These are phyloP conservation scores for Cryptococcus jaspeensis DNA, from an alignment of 1,284 basidiomycete species.

Conservation along the genomic window DNA sequence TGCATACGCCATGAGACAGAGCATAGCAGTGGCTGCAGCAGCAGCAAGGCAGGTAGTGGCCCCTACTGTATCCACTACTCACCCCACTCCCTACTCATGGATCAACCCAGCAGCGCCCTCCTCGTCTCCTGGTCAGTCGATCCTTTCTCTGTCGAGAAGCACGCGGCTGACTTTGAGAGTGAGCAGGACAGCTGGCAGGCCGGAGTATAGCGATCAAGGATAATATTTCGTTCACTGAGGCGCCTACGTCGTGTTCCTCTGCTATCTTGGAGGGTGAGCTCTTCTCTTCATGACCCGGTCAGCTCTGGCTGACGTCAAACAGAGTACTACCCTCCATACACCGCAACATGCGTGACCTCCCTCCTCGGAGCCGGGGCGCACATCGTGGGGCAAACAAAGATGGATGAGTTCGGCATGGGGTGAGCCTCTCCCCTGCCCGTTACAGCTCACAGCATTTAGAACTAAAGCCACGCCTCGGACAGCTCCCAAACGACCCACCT, in stretches of 20 bases:
- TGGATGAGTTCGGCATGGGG: slow-evolving; percentile 99
- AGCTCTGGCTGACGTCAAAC: slow-evolving; percentile 7
- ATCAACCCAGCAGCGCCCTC: slow-evolving; percentile 12
- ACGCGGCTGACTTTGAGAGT: background rate
- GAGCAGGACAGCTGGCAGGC: slow-evolving; percentile 31
- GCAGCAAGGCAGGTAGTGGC: too few species aligned
- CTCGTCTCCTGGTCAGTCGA: background rate
- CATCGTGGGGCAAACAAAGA: slow-evolving; percentile 86
- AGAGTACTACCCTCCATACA: slow-evolving; percentile 78
- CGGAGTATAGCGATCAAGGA: slow-evolving; percentile 71
- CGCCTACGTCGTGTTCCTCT: slow-evolving; percentile 78
- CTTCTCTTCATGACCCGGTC: too few species aligned
- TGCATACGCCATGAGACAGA: too few species aligned
- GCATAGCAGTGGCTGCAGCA: too few species aligned
- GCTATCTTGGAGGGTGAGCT: slow-evolving; percentile 63
- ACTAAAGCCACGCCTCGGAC: background rate
- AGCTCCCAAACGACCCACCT: slow-evolving; percentile 37
- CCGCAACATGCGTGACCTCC: slow-evolving; percentile 76
- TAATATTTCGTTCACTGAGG: slow-evolving; percentile 69
- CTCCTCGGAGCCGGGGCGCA: slow-evolving; percentile 67
- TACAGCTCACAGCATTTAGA: too few species aligned
- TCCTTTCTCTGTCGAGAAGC: background rate
- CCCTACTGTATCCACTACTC: slow-evolving; percentile 5
- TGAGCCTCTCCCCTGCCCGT: slow-evolving; percentile 37
- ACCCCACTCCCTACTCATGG: slow-evolving; percentile 40